A percentile compares a stretch with the other conserved stretches of the same genome.
These are phyloP conservation scores for Populus hybrid DNA, from an alignment of 441 rosid genomes.

Conservation along the genomic window DNA sequence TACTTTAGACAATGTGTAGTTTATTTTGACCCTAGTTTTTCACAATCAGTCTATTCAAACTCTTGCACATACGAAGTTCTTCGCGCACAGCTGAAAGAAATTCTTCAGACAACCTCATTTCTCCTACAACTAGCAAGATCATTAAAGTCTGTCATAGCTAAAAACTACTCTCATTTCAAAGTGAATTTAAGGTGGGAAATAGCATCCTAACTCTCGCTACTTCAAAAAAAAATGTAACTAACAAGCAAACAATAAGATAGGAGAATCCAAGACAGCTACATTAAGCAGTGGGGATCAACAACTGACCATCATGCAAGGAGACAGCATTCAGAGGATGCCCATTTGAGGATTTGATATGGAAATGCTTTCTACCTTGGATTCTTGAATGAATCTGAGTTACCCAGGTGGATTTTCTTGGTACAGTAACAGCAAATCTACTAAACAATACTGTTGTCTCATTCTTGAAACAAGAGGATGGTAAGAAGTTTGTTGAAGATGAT, in stretches of 20 bases:
- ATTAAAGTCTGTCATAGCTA: not conserved
- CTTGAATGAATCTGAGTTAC: conserved; percentile 42
- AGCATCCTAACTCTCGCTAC: not conserved
- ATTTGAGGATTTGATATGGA: conserved; percentile 56
- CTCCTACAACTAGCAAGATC: not conserved
- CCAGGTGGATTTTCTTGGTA: conserved; percentile 37
- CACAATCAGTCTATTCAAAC: not conserved
- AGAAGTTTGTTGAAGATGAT: conserved; percentile 32
- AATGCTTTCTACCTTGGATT: conserved; percentile 32
- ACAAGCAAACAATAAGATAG: not conserved
- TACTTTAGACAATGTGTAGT: not conserved
- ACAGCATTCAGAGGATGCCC: conserved; percentile 47
- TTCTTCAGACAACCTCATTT: not conserved
- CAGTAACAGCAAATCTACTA: conserved; percentile 23
- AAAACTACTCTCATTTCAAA: not conserved
- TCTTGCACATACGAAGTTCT: not conserved
- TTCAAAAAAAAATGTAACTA: not conserved
- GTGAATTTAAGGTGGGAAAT: not conserved
- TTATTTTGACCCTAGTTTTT: no score
- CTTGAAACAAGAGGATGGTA: conserved; percentile 29
- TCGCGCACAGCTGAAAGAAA: not conserved
- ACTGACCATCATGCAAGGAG: conserved; percentile 56
- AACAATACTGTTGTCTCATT: conserved; percentile 25
- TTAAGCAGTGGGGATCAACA: conserved; percentile 5
- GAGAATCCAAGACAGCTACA: not conserved